phyloP scores from a whole-genome alignment of 345 rosid genomes.

The Punica granatum region DNA sequence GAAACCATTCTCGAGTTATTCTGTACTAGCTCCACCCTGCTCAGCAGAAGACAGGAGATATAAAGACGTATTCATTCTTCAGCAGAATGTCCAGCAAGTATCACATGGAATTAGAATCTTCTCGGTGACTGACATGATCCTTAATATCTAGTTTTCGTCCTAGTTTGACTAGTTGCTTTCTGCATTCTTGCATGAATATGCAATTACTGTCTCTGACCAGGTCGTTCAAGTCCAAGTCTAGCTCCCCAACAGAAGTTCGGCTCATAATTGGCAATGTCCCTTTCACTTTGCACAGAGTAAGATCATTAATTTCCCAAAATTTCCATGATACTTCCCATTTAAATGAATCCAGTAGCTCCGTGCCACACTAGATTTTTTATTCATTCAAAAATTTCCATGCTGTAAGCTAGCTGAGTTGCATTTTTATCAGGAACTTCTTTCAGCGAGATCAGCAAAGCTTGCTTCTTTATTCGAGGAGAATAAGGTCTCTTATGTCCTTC shows the following conservation, averaged over 20 bases:
- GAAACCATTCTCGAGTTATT: not conserved
- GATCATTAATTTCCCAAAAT: constrained; percentile 12
- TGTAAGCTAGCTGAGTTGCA: not conserved
- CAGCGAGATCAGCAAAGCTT: constrained; percentile 56
- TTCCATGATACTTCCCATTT: no score
- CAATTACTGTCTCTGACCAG: constrained; percentile 16
- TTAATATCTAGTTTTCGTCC: not conserved
- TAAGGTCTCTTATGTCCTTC: constrained; percentile 27
- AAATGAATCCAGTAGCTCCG: not conserved
- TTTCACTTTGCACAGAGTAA: constrained; percentile 38
- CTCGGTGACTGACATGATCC: not conserved
- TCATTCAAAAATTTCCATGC: not conserved
- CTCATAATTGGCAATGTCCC: constrained; percentile 29
- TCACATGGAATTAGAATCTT: not conserved
- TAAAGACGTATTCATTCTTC: not conserved
- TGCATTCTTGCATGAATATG: not conserved
- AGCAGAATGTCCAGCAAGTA: not conserved
- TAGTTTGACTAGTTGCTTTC: not conserved
- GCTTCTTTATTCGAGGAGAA: constrained; percentile 37
- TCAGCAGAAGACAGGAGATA: not conserved
- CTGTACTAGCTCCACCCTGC: not conserved
- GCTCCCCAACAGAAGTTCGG: constrained; percentile 24
- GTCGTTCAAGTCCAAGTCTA: constrained; percentile 7
- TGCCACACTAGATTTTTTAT: not conserved
- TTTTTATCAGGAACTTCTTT: constrained; percentile 41